A percentile compares a stretch with the other conserved stretches of the same genome.
Conservation (phyloP, 768 basidiomycete species). For the Russula brevipes region DNA sequence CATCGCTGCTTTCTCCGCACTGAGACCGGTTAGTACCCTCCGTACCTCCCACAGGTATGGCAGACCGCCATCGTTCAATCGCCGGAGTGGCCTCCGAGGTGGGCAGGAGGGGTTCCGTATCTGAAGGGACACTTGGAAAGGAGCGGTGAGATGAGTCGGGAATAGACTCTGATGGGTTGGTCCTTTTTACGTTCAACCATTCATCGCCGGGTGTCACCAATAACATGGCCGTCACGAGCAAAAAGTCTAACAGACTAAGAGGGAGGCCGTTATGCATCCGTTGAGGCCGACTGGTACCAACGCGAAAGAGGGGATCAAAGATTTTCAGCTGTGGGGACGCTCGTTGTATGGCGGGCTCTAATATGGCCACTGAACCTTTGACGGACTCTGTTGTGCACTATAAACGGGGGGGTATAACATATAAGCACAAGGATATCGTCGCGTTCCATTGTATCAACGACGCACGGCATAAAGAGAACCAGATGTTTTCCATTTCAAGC, state of each 20-base stretch:
- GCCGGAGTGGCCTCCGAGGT: constrained; percentile 5
- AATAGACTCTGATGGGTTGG: background rate
- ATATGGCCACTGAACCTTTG: constrained; percentile 59
- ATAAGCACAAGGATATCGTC: background rate
- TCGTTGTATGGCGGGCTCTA: constrained; percentile 49
- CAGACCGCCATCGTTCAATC: constrained; percentile 18
- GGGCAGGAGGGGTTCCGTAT: background rate
- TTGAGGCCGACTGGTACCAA: constrained; percentile 46
- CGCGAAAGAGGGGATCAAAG: constrained; percentile 56
- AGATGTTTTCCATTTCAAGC: constrained; percentile 65
- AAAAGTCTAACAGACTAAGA: constrained; percentile 62
- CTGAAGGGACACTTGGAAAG: background rate
- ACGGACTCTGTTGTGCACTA: constrained; percentile 60
- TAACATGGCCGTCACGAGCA: constrained; percentile 61
- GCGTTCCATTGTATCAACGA: constrained; percentile 7
- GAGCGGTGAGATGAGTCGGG: background rate
- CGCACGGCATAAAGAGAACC: constrained; percentile 41
- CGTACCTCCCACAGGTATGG: background rate
- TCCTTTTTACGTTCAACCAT: constrained; percentile 32
- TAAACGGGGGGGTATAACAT: background rate
- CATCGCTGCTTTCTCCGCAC: constrained; percentile 1
- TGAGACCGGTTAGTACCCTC: background rate
- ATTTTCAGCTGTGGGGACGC: constrained; percentile 50
- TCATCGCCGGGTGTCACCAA: constrained; percentile 66
- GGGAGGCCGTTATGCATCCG: constrained; percentile 63